Conservation (phyloP, 129 eudicot genomes). For the Oenanthe sinensis region DNA sequence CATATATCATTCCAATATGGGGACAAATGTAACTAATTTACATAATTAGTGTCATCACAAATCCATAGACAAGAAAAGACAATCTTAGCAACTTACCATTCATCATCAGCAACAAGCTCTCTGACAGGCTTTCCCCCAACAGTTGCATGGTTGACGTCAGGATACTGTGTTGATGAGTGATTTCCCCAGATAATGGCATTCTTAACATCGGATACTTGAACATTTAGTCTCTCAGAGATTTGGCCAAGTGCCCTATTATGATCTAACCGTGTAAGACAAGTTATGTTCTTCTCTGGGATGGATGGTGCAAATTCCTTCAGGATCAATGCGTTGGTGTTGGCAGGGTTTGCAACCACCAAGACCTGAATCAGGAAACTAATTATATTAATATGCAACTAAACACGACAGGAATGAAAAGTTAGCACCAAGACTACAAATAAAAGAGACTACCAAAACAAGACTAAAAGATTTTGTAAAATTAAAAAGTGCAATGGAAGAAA, state of each 20-base stretch:
- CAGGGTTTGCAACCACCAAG: slow-evolving; percentile 98
- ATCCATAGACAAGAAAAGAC: neutral
- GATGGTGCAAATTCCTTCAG: slow-evolving; percentile 97
- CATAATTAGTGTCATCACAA: neutral
- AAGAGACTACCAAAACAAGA: neutral
- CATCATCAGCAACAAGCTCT: slow-evolving; percentile 73
- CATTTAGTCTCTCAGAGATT: slow-evolving; percentile 79
- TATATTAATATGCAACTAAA: neutral
- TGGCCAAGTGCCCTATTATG: slow-evolving; percentile 99
- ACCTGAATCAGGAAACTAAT: slow-evolving; percentile 33
- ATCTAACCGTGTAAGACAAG: slow-evolving; percentile 92
- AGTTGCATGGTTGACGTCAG: slow-evolving; percentile 97
- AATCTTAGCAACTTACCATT: slow-evolving; percentile 41
- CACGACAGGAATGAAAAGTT: neutral
- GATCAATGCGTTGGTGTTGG: slow-evolving; percentile 97
- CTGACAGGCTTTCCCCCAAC: slow-evolving; percentile 87
- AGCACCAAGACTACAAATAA: neutral
- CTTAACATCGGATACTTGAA: slow-evolving; percentile 89
- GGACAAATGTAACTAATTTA: neutral
- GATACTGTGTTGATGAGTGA: slow-evolving; percentile 98
- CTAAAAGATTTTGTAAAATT: no score
- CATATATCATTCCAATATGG: neutral
- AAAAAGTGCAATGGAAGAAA: neutral
- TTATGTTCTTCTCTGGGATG: slow-evolving; percentile 85
- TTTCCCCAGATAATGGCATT: slow-evolving; percentile 98